Evolutionary conservation across 192 early-diverging fungal species (phyloP), one percentile per base, ranked within the genome.

Genomic region (Diversispora eburnea): DNA sequence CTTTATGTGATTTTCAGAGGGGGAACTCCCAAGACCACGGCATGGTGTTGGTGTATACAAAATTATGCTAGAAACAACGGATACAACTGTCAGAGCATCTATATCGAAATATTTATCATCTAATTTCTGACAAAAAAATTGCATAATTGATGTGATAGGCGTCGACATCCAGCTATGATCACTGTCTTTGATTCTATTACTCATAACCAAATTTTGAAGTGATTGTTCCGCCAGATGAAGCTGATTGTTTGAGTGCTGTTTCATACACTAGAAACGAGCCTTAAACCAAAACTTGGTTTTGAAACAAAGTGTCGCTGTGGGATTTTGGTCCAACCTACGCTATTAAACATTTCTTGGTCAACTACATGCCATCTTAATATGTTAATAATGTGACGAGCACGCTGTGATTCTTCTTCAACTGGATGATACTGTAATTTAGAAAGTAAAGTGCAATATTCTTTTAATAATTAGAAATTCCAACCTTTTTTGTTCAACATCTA

Each of bases 1-100:
- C 61, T 74, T 74, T 56, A 74, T 33, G n/a, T 74, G 61, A 74
- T 74, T 74, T 74, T 74, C 72, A 42, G 61, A 74, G n/a, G 59
- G 72, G 12, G 19, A 17, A 56, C 72, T 64, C 8, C 72, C 72
- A 51, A 61, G 61, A 56, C 72, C 72, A 22, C 20, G 10, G 72
- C 72, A 64, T 49, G 72, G 61, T 74, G 61, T 74, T 55, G 46
- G 72, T 52, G 60, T 61, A 48, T 72, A 72, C 33, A 58, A 59
- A 33, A 72, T 59, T 25, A 72, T 51, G 13, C 46, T 62, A 10
- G 71, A 59, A 72, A 72, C 49, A 62, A 58, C 58, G 4, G 41
- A 42, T 19, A 72, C 58, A 25, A 62, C 71, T 20, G 71, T 72
- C 13, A 72, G 41, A 72, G 61, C 71, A 72, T 72, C 71, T 51